phyloP scores from a whole-genome alignment of 208 protist genomes.

The Trypanosoma theileri region DNA sequence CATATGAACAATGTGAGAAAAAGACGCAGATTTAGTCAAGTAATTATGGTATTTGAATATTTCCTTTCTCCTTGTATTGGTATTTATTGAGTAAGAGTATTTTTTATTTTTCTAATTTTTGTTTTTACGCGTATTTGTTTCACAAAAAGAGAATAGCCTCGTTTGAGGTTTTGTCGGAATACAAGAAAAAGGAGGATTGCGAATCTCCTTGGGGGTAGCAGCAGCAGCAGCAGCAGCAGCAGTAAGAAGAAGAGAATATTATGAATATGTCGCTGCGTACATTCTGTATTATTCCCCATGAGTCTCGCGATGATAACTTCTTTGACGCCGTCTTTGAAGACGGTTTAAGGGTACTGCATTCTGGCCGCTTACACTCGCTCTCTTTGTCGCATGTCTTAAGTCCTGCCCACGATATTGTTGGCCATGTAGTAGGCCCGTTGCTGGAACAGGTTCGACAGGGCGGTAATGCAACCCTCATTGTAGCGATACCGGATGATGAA shows the following conservation, averaged over 20 bases:
- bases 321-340: conserved; percentile 83
- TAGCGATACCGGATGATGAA: conserved; percentile 47
- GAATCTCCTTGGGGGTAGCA: no score
- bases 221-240: background rate
- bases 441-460: conserved; percentile 41
- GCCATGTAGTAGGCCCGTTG: conserved; percentile 54
- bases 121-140: no score
- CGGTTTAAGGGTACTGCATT: conserved; percentile 44
- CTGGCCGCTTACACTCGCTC: conserved; percentile 42
- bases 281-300: conserved; percentile 73
- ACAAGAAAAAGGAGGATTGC: no score
- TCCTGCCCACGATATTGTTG: conserved; percentile 63
- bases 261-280: conserved; percentile 46
- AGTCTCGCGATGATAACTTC: conserved; percentile 59
- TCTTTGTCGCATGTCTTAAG: conserved; percentile 64
- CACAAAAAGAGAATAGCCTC: no score
- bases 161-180: no score
- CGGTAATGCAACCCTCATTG: conserved; percentile 45
- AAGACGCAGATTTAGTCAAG: no score
- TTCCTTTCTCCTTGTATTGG: no score
- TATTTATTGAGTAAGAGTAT: no score
- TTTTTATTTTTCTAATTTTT: no score
- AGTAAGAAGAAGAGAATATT: background rate
- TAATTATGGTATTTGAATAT: no score
- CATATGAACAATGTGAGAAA: no score